phyloP scores from a whole-genome alignment of 495 filamentous ascomycete species.

The Xylaria venustula region DNA sequence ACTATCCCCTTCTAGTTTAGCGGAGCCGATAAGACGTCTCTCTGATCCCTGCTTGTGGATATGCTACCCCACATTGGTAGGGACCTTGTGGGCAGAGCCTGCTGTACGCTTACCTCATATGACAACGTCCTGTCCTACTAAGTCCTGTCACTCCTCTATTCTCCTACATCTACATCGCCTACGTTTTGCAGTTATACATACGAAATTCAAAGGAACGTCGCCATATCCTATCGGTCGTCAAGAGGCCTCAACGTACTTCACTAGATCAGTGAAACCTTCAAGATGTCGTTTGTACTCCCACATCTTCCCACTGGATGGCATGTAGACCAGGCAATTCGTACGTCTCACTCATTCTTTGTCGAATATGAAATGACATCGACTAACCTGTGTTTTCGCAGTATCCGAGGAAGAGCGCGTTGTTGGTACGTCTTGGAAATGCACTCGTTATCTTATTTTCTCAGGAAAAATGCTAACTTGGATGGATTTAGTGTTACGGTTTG shows the following conservation, averaged over 20 bases:
- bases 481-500: conserved; percentile 8
- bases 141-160: no score
- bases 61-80: not conserved
- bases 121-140: no score
- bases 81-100: no score
- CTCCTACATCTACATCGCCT: no score
- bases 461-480: not conserved
- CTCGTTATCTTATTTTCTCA: conserved; percentile 40
- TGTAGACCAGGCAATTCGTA: conserved; percentile 83
- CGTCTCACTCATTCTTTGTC: not conserved
- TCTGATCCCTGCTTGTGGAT: not conserved
- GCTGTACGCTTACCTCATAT: no score
- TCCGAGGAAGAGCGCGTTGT: conserved; percentile 93
- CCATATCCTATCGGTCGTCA: no score
- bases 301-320: conserved; percentile 94
- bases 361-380: not conserved
- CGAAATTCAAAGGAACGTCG: no score
- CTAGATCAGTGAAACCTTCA: no score
- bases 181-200: no score
- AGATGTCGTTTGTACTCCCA: conserved; percentile 92
- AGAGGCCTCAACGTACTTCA: no score
- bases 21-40: conserved; percentile 1
- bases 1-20: conserved; percentile 14
- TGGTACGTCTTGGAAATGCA: conserved; percentile 85
- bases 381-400: conserved; percentile 29